A percentile compares a stretch with the other conserved stretches of the same genome.
Evolutionary conservation across 2,329 filamentous ascomycete species (phyloP).

Genomic region (Pseudogymnoascus sp.): DNA sequence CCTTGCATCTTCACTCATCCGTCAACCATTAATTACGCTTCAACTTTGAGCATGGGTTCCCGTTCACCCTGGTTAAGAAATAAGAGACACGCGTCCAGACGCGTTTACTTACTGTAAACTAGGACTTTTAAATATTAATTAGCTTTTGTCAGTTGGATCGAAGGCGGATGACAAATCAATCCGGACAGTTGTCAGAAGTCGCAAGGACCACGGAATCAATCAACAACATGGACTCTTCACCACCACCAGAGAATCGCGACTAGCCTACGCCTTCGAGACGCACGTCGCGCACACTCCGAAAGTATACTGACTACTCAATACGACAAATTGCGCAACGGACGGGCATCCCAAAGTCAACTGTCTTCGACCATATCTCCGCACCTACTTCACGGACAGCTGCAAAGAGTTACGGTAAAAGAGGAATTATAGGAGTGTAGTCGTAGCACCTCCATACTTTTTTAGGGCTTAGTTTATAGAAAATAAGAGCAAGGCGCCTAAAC

Average conservation of each 20-base stretch:
- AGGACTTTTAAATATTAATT: background rate
- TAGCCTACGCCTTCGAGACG: background rate
- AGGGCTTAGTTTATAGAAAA: background rate
- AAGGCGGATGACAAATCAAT: too few species aligned
- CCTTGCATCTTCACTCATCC: too few species aligned
- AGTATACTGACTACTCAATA: background rate
- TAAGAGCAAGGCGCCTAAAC: too few species aligned
- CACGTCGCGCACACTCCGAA: background rate
- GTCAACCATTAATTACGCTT: too few species aligned
- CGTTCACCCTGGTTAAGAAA: background rate
- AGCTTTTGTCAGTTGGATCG: background rate
- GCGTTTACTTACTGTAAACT: background rate
- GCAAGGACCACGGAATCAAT: too few species aligned
- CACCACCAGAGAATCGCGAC: background rate
- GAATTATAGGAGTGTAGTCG: too few species aligned
- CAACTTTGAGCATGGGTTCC: too few species aligned
- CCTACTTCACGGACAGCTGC: background rate
- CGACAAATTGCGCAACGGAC: background rate
- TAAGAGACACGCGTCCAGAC: background rate
- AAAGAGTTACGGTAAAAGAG: background rate
- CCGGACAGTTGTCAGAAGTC: too few species aligned
- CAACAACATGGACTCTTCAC: background rate
- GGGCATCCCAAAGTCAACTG: background rate
- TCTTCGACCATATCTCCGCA: background rate
- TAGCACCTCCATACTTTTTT: too few species aligned